Evolutionary conservation across 129 eudicot species (phyloP), one percentile per base, ranked within the genome.

Genomic region (Artemisia argyi): DNA sequence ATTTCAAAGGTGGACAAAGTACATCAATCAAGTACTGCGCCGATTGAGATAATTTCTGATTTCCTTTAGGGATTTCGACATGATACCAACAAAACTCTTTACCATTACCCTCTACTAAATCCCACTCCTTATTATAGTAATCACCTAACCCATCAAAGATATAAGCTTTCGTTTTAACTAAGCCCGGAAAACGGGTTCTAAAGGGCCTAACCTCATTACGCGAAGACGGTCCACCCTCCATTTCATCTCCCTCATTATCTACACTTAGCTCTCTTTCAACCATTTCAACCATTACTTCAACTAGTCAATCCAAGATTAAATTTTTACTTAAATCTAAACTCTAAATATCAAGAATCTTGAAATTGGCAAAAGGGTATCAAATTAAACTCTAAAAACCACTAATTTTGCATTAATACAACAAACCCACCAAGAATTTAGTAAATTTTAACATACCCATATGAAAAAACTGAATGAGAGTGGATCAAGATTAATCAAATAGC

Each of bases 51-150:
- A 91, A 85, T 22, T 86, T 90, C 35, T 88, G 97, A 56, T 95
- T 88, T 28, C 88, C 94, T 81, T 85, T 95, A 0, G 97, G 97
- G 47, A 95, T 85, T 82, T 95, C 97, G 3, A 91, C 96, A 76
- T 95, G 99, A 76, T 90, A 95, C 99, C 99, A 95, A 81, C 99
- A 95, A 71, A 95, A 95, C 39, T 95, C 96, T 68, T 81, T 85
- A 42, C 82, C 91, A 55, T 49, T 78, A 30, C 96, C 96, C 74
- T 90, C 94, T 30, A 58, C 19, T 48, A 95, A 87, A 76, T 91
- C 96, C 99, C 99, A 95, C 70, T 95, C 97, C 52, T 95, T 90
- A 71, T 88, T 85, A 69, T 83, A 91, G 68, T 88, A 95, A 75
- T 86, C 86, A 10, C 99, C 99, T 49, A 84, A 81, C 9, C 99